phyloP scores from a whole-genome alignment of 2,329 filamentous ascomycete genomes.

The Pseudopyrenochaeta lycopersici region DNA sequence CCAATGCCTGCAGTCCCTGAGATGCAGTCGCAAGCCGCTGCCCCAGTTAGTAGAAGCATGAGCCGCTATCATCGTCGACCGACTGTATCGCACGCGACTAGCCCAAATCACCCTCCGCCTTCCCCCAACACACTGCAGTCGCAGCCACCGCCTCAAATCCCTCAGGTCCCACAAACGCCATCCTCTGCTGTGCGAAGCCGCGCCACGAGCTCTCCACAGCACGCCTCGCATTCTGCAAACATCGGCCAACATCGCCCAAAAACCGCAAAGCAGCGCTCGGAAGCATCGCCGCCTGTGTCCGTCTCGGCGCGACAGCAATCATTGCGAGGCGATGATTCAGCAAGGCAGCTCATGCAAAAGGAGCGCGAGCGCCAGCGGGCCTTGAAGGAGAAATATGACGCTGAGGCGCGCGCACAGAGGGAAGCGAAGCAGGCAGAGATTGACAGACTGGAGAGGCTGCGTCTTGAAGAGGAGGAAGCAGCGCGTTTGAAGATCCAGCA shows the following conservation, averaged over 20 bases:
- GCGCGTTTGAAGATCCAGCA: conserved; percentile 35
- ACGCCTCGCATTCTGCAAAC: conserved; percentile 24
- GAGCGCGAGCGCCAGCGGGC: conserved; percentile 43
- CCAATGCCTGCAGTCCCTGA: conserved; percentile 18
- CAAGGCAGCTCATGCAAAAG: conserved; percentile 41
- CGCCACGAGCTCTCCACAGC: conserved; percentile 39
- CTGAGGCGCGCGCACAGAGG: conserved; percentile 40
- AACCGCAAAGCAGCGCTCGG: conserved; percentile 30
- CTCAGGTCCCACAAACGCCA: conserved; percentile 15
- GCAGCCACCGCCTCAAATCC: conserved; percentile 20
- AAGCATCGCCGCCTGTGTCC: conserved; percentile 26
- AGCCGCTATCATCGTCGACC: conserved; percentile 52
- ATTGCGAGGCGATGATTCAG: conserved; percentile 41
- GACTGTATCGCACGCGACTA: conserved; percentile 34
- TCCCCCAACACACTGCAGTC: conserved; percentile 26
- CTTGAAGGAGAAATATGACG: conserved; percentile 41
- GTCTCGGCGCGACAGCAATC: conserved; percentile 26
- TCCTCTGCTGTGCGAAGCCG: conserved; percentile 33
- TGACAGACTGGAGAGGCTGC: conserved; percentile 34
- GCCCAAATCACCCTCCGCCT: conserved; percentile 30
- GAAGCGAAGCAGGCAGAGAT: conserved; percentile 43
- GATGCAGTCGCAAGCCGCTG: conserved; percentile 27
- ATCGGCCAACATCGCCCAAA: conserved; percentile 37
- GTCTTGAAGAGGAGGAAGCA: conserved; percentile 40
- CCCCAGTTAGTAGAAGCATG: conserved; percentile 48